phyloP scores from a whole-genome alignment of 306 rosid genomes.

The Dalbergia cultrata region DNA sequence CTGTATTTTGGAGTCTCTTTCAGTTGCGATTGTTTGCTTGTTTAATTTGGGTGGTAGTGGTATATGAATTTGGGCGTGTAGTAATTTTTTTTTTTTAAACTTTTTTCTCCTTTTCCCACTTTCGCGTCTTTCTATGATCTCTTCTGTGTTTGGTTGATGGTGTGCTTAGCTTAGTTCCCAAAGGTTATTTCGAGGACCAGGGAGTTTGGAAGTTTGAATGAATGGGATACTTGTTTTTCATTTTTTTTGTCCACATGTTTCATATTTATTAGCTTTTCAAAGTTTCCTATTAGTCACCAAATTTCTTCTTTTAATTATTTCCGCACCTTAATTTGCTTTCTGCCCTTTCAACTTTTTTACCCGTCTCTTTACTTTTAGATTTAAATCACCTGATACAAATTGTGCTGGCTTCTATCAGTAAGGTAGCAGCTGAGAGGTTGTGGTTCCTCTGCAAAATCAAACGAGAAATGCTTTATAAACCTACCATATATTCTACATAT shows the following conservation, averaged over 20 bases:
- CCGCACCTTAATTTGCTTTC: neutral
- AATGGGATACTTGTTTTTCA: conserved; percentile 32
- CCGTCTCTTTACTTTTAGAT: conserved; percentile 20
- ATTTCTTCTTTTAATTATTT: conserved; percentile 9
- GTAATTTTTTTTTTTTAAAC: conserved; percentile 21
- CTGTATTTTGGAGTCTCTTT: conserved; percentile 30
- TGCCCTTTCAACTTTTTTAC: conserved; percentile 5
- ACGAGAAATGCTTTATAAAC: too few species aligned
- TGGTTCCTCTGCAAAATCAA: conserved; percentile 22
- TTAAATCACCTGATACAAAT: conserved; percentile 3
- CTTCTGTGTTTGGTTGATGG: conserved; percentile 50
- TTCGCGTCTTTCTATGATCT: conserved; percentile 1
- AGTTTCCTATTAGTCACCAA: neutral
- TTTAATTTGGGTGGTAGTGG: conserved; percentile 39
- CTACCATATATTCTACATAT: too few species aligned
- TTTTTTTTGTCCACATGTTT: neutral
- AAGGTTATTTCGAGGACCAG: conserved; percentile 51
- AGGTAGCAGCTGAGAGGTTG: conserved; percentile 4
- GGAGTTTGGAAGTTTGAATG: conserved; percentile 35
- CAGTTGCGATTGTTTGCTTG: conserved; percentile 41
- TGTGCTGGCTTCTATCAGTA: conserved; percentile 3
- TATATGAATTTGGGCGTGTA: conserved; percentile 49
- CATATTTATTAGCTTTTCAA: conserved; percentile 28
- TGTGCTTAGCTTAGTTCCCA: conserved; percentile 51
- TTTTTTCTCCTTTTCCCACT: conserved; percentile 3